Evolutionary conservation across 2,329 filamentous ascomycete genomes (phyloP).

Genomic region (Pseudocercospora pini-densiflorae): DNA sequence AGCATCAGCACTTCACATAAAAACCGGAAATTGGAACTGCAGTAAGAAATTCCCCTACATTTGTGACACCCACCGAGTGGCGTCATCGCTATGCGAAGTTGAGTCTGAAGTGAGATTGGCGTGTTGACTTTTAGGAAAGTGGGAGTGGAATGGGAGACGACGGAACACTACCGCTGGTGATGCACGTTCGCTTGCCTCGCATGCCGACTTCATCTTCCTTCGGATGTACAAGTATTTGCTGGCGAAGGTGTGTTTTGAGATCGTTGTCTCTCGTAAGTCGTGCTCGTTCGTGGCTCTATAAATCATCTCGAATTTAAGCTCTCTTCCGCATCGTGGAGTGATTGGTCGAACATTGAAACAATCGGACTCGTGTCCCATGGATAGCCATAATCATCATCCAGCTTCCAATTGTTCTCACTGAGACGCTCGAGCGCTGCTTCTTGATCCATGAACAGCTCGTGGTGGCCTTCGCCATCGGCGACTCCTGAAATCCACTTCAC

Average conservation of each 20-base stretch:
- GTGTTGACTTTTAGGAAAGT: no score
- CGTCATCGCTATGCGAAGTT: not conserved
- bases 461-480: constrained; percentile 31
- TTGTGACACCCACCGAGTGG: not conserved
- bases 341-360: constrained; percentile 26
- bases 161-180: no score
- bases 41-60: not conserved
- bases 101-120: no score
- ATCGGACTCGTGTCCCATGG: constrained; percentile 28
- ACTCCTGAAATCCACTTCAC: constrained; percentile 33
- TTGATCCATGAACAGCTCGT: constrained; percentile 34
- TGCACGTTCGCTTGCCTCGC: no score
- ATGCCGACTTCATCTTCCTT: not conserved
- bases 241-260: not conserved
- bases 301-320: constrained; percentile 1
- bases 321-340: constrained; percentile 33
- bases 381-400: constrained; percentile 37
- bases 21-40: no score
- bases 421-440: constrained; percentile 37
- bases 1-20: not conserved
- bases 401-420: constrained; percentile 29
- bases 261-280: not conserved
- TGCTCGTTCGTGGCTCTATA: not conserved
- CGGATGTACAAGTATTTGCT: not conserved
- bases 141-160: no score